Percentiles rank a stretch among this genome's conserved stretches.
These are phyloP conservation scores for Mimosa bimucronata DNA, from an alignment of 306 rosid species.

Conservation along the genomic window DNA sequence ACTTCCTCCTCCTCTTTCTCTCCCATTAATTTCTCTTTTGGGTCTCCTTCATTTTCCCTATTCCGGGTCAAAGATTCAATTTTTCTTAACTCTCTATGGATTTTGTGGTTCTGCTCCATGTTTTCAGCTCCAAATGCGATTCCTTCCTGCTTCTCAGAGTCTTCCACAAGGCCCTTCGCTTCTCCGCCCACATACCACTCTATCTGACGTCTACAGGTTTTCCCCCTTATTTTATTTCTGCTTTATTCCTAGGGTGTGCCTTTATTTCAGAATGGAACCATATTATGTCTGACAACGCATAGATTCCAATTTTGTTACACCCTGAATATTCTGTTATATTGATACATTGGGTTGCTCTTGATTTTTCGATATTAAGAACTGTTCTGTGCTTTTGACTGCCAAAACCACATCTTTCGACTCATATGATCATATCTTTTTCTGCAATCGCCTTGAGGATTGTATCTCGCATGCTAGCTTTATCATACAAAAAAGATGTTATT, in stretches of 20 bases:
- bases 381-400: neutral
- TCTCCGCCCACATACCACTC: conserved; percentile 42
- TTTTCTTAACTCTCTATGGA: neutral
- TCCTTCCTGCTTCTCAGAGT: conserved; percentile 45
- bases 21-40: neutral
- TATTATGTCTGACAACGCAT: neutral
- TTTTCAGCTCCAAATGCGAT: conserved; percentile 56
- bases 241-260: neutral
- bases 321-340: neutral
- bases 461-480: neutral
- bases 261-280: neutral
- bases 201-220: conserved; percentile 58
- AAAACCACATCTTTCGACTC: neutral
- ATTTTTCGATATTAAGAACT: neutral
- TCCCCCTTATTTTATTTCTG: neutral
- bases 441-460: no score
- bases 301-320: neutral
- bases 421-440: neutral
- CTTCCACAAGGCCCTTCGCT: conserved; percentile 42
- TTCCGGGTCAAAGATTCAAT: neutral
- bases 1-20: neutral
- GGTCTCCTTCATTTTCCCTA: neutral
- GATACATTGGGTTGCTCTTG: neutral
- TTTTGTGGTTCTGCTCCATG: neutral
- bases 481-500: neutral